Conservation (phyloP, 495 filamentous ascomycete species). For the Penicillium steckii region DNA sequence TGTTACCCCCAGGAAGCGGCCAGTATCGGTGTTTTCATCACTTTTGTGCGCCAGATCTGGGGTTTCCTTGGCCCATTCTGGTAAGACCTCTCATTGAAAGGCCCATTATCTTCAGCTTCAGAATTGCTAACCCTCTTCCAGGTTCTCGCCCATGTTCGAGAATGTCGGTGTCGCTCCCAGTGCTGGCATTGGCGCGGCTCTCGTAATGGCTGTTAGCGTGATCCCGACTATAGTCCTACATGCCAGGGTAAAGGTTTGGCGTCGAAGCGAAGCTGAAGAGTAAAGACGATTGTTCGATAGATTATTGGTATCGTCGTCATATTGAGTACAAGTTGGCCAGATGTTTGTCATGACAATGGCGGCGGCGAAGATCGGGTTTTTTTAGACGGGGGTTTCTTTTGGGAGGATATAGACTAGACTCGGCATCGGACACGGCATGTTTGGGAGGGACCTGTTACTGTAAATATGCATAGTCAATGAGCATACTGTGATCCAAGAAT, state of each 20-base stretch:
- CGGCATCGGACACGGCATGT: background rate
- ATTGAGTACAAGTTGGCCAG: no score
- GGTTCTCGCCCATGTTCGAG: slow-evolving; percentile 45
- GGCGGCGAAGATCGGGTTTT: background rate
- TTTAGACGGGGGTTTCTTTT: background rate
- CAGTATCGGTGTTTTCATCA: slow-evolving; percentile 55
- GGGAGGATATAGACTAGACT: background rate
- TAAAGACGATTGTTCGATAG: background rate
- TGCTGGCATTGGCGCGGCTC: slow-evolving; percentile 31
- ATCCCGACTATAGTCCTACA: slow-evolving; percentile 36
- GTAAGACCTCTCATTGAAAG: slow-evolving; percentile 19
- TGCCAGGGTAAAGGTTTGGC: slow-evolving; percentile 25
- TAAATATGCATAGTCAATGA: background rate
- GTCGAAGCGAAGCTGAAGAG: slow-evolving; percentile 9
- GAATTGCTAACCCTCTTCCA: slow-evolving; percentile 11
- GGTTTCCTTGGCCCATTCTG: slow-evolving; percentile 59
- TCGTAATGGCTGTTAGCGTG: slow-evolving; percentile 38
- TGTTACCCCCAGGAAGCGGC: slow-evolving; percentile 47
- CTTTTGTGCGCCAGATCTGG: slow-evolving; percentile 52
- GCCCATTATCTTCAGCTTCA: background rate
- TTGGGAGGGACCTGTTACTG: background rate
- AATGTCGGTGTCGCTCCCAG: slow-evolving; percentile 42
- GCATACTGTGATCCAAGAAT: background rate
- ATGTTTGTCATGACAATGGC: background rate
- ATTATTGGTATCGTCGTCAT: no score